Percentiles rank a stretch among this genome's conserved stretches.
Evolutionary conservation across 257 asterid species (phyloP).

Genomic region (Linderniella brevidens): DNA sequence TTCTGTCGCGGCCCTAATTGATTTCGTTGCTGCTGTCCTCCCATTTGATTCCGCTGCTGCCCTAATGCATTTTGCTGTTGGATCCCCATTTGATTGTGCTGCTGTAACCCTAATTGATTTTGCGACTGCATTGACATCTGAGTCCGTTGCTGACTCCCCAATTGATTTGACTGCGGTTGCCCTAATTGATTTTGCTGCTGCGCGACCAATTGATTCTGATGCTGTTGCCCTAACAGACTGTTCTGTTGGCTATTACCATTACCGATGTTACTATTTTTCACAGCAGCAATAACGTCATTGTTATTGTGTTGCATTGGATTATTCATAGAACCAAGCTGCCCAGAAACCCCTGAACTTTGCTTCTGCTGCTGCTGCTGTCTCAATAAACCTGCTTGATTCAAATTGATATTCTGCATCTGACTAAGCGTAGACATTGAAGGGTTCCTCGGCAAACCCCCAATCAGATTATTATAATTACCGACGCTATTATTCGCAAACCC

Average conservation of each 20-base stretch:
- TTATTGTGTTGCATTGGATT: neutral
- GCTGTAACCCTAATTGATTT: slow-evolving; percentile 19
- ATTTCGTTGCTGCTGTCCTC: slow-evolving; percentile 15
- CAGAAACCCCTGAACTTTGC: slow-evolving; percentile 3
- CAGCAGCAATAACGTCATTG: slow-evolving; percentile 11
- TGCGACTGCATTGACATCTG: neutral
- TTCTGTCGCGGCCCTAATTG: slow-evolving; percentile 24
- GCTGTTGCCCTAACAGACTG: slow-evolving; percentile 11
- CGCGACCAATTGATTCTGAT: slow-evolving; percentile 32
- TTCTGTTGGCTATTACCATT: slow-evolving; percentile 21
- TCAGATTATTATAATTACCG: slow-evolving; percentile 23
- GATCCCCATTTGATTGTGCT: slow-evolving; percentile 1
- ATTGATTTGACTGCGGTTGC: slow-evolving; percentile 16
- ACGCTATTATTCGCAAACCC: slow-evolving; percentile 5
- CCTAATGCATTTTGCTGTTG: slow-evolving; percentile 1
- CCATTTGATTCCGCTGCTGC: slow-evolving; percentile 15
- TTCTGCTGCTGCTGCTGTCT: slow-evolving; percentile 1
- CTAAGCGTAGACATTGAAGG: slow-evolving; percentile 53
- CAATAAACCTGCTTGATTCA: slow-evolving; percentile 18
- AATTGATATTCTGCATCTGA: slow-evolving; percentile 36
- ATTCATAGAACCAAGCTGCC: slow-evolving; percentile 5
- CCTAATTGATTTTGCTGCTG: slow-evolving; percentile 24
- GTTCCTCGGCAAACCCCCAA: slow-evolving; percentile 47
- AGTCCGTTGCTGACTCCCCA: neutral
- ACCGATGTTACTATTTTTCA: slow-evolving; percentile 17